A percentile compares a stretch with the other conserved stretches of the same genome.
phyloP scores from a whole-genome alignment of 148 eudicot genomes.

The Spergularia bocconei region DNA sequence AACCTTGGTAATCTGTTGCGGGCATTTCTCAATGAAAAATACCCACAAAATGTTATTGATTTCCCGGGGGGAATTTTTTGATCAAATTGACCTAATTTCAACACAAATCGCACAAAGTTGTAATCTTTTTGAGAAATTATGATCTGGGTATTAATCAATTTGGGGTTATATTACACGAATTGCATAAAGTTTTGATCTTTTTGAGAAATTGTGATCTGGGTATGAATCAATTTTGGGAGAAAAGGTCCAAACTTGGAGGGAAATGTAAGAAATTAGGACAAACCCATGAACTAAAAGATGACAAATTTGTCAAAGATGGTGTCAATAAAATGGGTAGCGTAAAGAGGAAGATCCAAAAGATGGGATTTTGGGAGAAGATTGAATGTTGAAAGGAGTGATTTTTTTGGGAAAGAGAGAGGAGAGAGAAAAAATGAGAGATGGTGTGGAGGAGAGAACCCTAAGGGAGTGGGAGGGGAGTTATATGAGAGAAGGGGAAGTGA shows the following conservation, averaged over 20 bases:
- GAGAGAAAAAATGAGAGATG: conserved; percentile 11
- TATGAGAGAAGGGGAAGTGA: conserved; percentile 16
- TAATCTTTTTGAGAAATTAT: neutral
- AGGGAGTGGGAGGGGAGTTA: neutral
- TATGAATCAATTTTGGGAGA: neutral
- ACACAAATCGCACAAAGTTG: neutral
- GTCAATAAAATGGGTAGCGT: neutral
- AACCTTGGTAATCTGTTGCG: conserved; percentile 54
- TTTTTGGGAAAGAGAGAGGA: neutral
- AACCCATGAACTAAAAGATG: conserved; percentile 1
- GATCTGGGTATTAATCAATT: conserved; percentile 13
- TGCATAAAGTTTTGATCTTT: neutral
- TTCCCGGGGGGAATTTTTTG: neutral
- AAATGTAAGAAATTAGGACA: neutral
- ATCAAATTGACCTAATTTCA: neutral
- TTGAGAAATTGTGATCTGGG: conserved; percentile 1
- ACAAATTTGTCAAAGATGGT: neutral
- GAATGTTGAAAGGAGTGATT: neutral
- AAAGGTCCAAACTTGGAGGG: neutral
- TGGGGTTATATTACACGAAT: no score
- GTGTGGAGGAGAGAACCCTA: conserved; percentile 30
- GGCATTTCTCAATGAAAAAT: conserved; percentile 47
- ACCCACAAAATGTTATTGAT: conserved; percentile 15
- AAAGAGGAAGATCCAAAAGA: conserved; percentile 9
- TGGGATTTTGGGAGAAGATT: neutral